Percentiles rank a stretch among this genome's conserved stretches.
Evolutionary conservation across 768 basidiomycete species (phyloP).

Genomic region (Leccinum rimulosum): DNA sequence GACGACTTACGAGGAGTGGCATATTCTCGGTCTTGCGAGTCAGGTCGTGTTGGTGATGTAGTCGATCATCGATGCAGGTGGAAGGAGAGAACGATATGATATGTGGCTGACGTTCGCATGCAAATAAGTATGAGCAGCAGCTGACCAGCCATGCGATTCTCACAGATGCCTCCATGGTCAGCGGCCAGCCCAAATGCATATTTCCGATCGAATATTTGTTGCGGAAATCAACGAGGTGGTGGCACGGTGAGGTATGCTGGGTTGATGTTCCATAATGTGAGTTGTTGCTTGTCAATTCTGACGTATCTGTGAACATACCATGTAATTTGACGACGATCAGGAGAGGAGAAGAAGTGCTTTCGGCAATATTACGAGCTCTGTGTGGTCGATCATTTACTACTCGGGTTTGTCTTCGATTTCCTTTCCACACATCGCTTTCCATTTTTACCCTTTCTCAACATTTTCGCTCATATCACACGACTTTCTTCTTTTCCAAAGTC

Average conservation of each 20-base stretch:
- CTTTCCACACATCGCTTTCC: too few relatives aligned
- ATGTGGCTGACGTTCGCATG: not conserved
- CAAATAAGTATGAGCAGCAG: not conserved
- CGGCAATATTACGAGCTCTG: too few relatives aligned
- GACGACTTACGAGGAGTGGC: conserved; percentile 1
- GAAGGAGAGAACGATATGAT: not conserved
- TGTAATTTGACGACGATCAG: not conserved
- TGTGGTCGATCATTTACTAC: too few relatives aligned
- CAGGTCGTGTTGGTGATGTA: not conserved
- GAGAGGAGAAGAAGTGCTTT: too few relatives aligned
- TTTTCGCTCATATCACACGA: too few relatives aligned
- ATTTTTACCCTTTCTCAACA: too few relatives aligned
- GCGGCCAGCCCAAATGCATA: not conserved
- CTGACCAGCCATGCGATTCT: not conserved
- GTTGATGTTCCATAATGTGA: too few relatives aligned
- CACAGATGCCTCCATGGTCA: not conserved
- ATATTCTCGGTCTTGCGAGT: not conserved
- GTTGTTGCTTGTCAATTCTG: too few relatives aligned
- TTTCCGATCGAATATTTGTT: not conserved
- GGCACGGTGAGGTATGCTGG: too few relatives aligned
- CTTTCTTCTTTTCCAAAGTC: too few relatives aligned
- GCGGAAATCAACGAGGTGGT: not conserved
- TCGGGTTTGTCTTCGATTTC: too few relatives aligned
- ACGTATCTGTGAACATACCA: too few relatives aligned
- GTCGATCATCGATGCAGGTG: not conserved